phyloP scores from a whole-genome alignment of 202 grass and related monocot genomes.

The Brachypodium distachyon region DNA sequence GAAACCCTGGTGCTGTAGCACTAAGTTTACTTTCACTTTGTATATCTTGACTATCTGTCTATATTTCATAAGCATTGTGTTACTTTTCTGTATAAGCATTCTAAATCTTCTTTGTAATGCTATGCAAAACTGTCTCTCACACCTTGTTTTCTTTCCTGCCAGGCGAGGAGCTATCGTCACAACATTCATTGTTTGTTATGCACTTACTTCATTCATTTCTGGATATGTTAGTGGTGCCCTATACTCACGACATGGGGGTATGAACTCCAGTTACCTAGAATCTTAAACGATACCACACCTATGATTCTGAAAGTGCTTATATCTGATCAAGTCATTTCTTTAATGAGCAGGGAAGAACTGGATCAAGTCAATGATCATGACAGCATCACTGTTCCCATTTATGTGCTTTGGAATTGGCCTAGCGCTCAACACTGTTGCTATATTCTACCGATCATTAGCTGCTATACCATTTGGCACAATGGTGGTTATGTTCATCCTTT shows the following conservation, averaged over 20 bases:
- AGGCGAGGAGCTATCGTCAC: conserved; percentile 90
- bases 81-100: background rate
- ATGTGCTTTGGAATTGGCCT: conserved; percentile 96
- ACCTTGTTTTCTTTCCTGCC: conserved; percentile 14
- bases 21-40: background rate
- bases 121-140: background rate
- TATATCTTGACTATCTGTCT: background rate
- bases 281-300: background rate
- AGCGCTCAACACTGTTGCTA: conserved; percentile 81
- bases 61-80: background rate
- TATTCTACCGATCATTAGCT: conserved; percentile 87
- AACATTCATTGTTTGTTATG: conserved; percentile 97
- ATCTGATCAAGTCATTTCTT: conserved; percentile 5
- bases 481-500: conserved; percentile 79
- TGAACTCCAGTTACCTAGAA: conserved; percentile 1
- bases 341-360: conserved; percentile 73
- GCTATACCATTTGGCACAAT: conserved; percentile 96
- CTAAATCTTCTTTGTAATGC: background rate
- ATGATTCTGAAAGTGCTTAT: conserved; percentile 10
- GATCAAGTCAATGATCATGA: conserved; percentile 92
- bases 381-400: conserved; percentile 88
- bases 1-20: background rate
- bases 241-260: conserved; percentile 86
- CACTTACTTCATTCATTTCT: conserved; percentile 95
- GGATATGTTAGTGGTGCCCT: conserved; percentile 78